Conservation (phyloP, 2,329 filamentous ascomycete genomes). For the Nigrospora osmanthi region DNA sequence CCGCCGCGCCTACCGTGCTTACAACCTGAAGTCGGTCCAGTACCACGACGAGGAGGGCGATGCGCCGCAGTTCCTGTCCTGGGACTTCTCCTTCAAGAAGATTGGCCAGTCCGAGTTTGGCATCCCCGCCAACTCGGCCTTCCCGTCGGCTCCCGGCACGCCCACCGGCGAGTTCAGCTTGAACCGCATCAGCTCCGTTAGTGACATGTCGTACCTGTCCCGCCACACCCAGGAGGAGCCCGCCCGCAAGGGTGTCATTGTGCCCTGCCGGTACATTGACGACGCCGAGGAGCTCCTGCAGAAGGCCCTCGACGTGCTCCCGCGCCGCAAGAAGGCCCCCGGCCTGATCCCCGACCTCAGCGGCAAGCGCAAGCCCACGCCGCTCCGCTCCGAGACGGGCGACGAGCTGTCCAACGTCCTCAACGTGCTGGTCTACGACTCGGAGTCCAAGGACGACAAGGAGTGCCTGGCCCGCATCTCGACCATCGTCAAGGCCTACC, state of each 20-base stretch:
- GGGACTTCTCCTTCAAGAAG: constrained; percentile 94
- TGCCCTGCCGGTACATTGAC: constrained; percentile 88
- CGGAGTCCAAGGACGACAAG: constrained; percentile 74
- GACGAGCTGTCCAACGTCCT: constrained; percentile 86
- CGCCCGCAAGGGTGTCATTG: constrained; percentile 84
- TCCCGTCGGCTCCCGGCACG: constrained; percentile 77
- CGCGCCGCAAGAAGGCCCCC: constrained; percentile 52
- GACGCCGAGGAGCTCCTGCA: constrained; percentile 82
- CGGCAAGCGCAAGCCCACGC: constrained; percentile 59
- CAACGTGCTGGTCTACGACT: constrained; percentile 86
- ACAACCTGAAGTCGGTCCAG: constrained; percentile 80
- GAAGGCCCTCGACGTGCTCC: constrained; percentile 79
- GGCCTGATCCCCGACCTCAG: constrained; percentile 66
- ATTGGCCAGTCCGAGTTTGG: constrained; percentile 88
- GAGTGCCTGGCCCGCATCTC: constrained; percentile 72
- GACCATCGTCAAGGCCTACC: constrained; percentile 70
- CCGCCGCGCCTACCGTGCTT: constrained; percentile 92
- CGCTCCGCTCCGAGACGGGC: constrained; percentile 45
- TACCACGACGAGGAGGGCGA: constrained; percentile 74
- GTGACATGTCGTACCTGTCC: constrained; percentile 86
- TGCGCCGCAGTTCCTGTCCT: constrained; percentile 69
- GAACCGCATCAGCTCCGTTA: constrained; percentile 88
- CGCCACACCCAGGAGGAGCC: constrained; percentile 69
- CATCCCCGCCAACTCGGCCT: constrained; percentile 68
- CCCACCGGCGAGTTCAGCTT: constrained; percentile 55